Evolutionary conservation across 805 yeast species (phyloP), one percentile per base, ranked within the genome.

Genomic region (Hemisphaericaspora nanyangensis): DNA sequence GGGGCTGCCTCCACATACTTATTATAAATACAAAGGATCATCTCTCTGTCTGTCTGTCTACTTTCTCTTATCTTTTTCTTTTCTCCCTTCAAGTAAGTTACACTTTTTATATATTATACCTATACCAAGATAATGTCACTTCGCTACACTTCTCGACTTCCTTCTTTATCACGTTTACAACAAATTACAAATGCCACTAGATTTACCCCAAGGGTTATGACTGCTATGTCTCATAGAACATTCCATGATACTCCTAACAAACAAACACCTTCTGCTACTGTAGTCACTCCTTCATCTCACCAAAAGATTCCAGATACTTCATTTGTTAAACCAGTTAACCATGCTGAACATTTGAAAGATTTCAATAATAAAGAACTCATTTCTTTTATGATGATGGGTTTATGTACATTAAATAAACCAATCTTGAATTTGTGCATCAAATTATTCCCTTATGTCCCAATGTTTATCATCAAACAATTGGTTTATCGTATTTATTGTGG

Each of bases 401-500:
- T 78, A 30, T 82, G 82, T 30, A 84, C 91, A 1, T 47, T 81
- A 25, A 79, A 79, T 57, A 81, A 79, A 51, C 72, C 81, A 26
- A 70, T 80, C 25, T 68, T 85, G 46, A 68, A 82, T 43, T 40
- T 76, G 6, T 82, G 80, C 35, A 80, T 83, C 51, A 79, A 74
- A 48, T 31, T 76, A 6, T 85, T 85, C 63, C 95, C 95, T 3
- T 78, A 73, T 47, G 76, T 82, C 7, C 98, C 98, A 16, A 68
- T 83, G 48, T 70, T 77, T 45, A 38, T 88, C 30, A 74, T 90
- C 46, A 85, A 80, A 61, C 62, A 77, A 29, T 70, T 88, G 46
- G 86, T 90, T 13, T 89, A 85, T 58, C 83, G 83, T 43, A 73
- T 86, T 44, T 90, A 91, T 65, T 84, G 95, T 57, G 98, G 98